A percentile compares a stretch with the other conserved stretches of the same genome.
These are phyloP conservation scores for Aspergillus hancockii DNA, from an alignment of 495 filamentous ascomycete genomes.

Conservation along the genomic window DNA sequence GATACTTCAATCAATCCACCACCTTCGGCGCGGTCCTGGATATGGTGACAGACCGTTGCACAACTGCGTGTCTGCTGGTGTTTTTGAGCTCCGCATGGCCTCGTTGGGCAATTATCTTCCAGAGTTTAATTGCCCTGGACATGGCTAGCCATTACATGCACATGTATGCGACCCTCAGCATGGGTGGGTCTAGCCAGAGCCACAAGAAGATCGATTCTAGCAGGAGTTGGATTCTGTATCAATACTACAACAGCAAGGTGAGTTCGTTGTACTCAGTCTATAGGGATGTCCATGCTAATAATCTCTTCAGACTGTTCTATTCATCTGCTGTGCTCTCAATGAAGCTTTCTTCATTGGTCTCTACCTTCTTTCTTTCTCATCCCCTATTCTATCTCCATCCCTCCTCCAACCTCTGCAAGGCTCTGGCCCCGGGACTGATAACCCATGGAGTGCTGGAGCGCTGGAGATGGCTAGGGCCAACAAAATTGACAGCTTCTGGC, in stretches of 20 bases:
- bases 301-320: conserved; percentile 74
- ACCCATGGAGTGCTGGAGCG: conserved; percentile 86
- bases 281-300: neutral
- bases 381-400: conserved; percentile 78
- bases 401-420: conserved; percentile 60
- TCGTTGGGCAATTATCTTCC: conserved; percentile 89
- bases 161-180: conserved; percentile 86
- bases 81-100: conserved; percentile 93
- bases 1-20: conserved; percentile 85
- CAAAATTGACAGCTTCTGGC: conserved; percentile 83
- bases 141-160: conserved; percentile 97
- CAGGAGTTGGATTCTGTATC: conserved; percentile 73
- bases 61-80: conserved; percentile 88
- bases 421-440: conserved; percentile 24
- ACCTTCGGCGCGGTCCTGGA: conserved; percentile 94
- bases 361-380: conserved; percentile 96
- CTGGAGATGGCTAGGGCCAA: conserved; percentile 89
- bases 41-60: conserved; percentile 97
- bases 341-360: conserved; percentile 97
- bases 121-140: conserved; percentile 86
- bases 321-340: conserved; percentile 85
- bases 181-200: conserved; percentile 74
- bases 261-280: conserved; percentile 20
- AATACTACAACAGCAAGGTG: conserved; percentile 97
- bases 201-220: conserved; percentile 88